Conservation (phyloP, 2,329 filamentous ascomycete genomes). For the Samsoniella hepiali region DNA sequence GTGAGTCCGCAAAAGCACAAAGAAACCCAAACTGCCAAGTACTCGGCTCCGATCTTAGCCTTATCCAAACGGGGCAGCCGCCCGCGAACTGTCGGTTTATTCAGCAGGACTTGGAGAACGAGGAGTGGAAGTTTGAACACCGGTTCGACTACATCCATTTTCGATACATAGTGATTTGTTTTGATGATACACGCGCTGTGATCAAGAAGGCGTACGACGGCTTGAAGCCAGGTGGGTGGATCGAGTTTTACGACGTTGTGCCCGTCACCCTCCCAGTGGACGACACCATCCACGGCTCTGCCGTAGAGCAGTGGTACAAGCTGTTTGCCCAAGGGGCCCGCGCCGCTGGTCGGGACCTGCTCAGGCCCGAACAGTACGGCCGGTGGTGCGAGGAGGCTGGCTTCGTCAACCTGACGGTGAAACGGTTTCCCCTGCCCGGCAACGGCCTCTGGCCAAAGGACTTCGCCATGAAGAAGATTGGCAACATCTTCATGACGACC, state of each 20-base stretch:
- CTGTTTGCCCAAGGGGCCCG: not conserved
- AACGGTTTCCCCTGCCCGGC: not conserved
- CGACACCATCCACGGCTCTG: not conserved
- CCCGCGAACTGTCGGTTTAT: not conserved
- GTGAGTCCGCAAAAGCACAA: not conserved
- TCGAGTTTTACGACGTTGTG: not conserved
- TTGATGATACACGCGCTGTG: not conserved
- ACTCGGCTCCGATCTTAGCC: slow-evolving; percentile 3
- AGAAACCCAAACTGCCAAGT: not conserved
- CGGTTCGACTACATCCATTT: slow-evolving; percentile 1
- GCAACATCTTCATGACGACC: not conserved
- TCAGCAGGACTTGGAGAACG: not conserved
- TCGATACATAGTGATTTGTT: not conserved
- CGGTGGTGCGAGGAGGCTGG: not conserved
- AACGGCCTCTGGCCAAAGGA: not conserved
- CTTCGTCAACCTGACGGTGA: not conserved
- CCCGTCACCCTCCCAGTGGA: not conserved
- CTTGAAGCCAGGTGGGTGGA: not conserved
- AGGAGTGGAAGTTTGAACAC: not conserved
- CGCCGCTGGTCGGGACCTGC: not conserved
- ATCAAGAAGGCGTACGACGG: not conserved
- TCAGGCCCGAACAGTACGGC: not conserved
- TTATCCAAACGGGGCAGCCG: not conserved
- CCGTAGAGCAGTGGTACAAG: not conserved
- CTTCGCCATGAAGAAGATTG: not conserved